phyloP scores from a whole-genome alignment of 2,329 filamentous ascomycete genomes.

The Dactylella cylindrospora region DNA sequence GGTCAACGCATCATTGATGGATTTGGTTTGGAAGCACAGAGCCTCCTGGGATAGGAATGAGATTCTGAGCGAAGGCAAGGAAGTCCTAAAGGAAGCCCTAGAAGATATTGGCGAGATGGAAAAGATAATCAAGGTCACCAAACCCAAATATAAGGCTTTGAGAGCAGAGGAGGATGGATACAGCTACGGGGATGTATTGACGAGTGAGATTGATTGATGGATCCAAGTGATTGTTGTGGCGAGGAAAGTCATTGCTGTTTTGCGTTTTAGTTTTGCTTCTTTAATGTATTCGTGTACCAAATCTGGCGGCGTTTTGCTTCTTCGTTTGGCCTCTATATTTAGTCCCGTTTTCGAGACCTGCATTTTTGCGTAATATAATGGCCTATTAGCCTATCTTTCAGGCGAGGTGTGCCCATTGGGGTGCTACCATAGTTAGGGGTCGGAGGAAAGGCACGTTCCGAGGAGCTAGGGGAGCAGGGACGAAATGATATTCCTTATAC shows the following conservation, averaged over 20 bases:
- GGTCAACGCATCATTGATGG: slow-evolving; percentile 86
- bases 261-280: not conserved
- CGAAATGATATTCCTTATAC: no score
- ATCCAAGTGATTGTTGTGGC: no score
- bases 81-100: slow-evolving; percentile 75
- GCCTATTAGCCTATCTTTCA: no score
- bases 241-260: not conserved
- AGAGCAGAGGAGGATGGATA: slow-evolving; percentile 14
- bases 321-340: not conserved
- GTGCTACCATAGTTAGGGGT: no score
- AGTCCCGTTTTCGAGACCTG: not conserved
- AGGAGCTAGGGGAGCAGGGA: no score
- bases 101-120: slow-evolving; percentile 65
- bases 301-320: slow-evolving; percentile 13
- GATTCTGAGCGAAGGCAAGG: slow-evolving; percentile 65
- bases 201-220: slow-evolving; percentile 29
- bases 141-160: slow-evolving; percentile 6
- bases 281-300: not conserved
- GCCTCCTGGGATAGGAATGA: slow-evolving; percentile 79
- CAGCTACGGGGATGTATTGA: slow-evolving; percentile 40
- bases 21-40: slow-evolving; percentile 77
- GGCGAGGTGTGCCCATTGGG: no score
- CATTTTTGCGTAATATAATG: slow-evolving; percentile 15
- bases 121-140: slow-evolving; percentile 50
- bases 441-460: no score